Evolutionary conservation across 352 stramenopile genomes (phyloP), one percentile per base, ranked within the genome.

Genomic region (Phytophthora palmivora): DNA sequence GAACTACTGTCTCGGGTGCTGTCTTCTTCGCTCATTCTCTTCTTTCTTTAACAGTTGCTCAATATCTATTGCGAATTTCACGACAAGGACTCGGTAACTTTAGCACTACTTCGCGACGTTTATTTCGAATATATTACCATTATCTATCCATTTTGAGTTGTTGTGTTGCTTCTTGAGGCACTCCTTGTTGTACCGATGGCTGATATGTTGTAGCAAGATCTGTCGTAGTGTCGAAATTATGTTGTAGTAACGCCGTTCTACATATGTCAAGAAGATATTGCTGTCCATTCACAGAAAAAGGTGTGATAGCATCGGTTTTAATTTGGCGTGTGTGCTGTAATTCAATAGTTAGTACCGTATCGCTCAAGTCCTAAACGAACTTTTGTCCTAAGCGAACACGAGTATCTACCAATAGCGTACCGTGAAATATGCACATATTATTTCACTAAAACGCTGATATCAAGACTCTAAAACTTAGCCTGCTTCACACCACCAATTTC

Each of bases 221-320:
- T 57, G 48, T 47, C 48, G 48, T 57, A 12, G 4, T 57, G 48
- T 50, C 52, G n/a, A n/a, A n/a, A n/a, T n/a, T n/a, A n/a, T n/a
- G n/a, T n/a, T n/a, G n/a, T n/a, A n/a, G n/a, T n/a, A n/a, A n/a
- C n/a, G n/a, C n/a, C n/a, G n/a, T n/a, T n/a, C n/a, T n/a, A n/a
- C 24, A 14, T 19, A 0, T 16, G 16, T 41, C 46, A 22, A 53
- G 30, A n/a, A 45, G 45, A 30, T 42, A 12, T 44, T 24, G 34
- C 37, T 58, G 24, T 47, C 22, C 38, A 22, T 45, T 21, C 16
- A 38, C 16, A 41, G 14, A 59, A 10, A 50, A n/a, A 43, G 11
- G 51, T 26, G 26, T 6, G 28, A 26, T 9, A n/a, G 6, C 28
- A 16, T 30, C 37, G 36, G n/a, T 58, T 48, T 42, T 47, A n/a